Evolutionary conservation across 2,329 filamentous ascomycete genomes (phyloP).

Genomic region (Aspergillus pseudoviridinutans): DNA sequence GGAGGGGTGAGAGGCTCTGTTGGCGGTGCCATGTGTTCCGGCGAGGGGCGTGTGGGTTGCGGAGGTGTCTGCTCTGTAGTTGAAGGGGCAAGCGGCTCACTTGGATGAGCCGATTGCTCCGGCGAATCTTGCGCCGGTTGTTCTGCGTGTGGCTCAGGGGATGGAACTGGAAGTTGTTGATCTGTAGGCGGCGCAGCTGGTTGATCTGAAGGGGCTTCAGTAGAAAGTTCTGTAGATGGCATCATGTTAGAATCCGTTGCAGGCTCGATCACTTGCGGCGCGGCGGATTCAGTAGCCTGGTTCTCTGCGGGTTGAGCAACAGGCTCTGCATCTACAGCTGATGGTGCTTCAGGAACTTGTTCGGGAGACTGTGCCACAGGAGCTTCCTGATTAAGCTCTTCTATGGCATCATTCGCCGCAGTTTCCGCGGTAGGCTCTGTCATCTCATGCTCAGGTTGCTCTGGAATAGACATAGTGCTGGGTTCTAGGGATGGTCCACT

Average conservation of each 20-base stretch:
- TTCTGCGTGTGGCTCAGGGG: background rate
- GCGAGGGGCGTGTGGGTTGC: background rate
- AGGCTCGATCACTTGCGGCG: background rate
- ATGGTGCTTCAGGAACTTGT: background rate
- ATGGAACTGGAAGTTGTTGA: background rate
- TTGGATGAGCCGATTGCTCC: background rate
- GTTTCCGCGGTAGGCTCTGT: background rate
- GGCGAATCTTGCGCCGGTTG: background rate
- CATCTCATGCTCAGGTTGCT: background rate
- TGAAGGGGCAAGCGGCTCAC: background rate
- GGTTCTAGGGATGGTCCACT: background rate
- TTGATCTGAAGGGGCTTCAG: background rate
- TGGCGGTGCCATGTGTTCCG: background rate
- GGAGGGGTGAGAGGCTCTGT: slow-evolving; percentile 1
- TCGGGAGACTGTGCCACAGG: background rate
- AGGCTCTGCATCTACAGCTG: background rate
- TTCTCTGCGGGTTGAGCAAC: background rate
- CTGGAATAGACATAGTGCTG: background rate
- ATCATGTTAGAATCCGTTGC: background rate
- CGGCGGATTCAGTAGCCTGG: background rate
- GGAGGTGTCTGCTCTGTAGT: background rate
- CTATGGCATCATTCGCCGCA: background rate
- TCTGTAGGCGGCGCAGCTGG: background rate
- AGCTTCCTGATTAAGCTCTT: background rate
- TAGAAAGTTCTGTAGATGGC: background rate